Conservation (phyloP, 495 filamentous ascomycete genomes). For the Podospora tetraspora region DNA sequence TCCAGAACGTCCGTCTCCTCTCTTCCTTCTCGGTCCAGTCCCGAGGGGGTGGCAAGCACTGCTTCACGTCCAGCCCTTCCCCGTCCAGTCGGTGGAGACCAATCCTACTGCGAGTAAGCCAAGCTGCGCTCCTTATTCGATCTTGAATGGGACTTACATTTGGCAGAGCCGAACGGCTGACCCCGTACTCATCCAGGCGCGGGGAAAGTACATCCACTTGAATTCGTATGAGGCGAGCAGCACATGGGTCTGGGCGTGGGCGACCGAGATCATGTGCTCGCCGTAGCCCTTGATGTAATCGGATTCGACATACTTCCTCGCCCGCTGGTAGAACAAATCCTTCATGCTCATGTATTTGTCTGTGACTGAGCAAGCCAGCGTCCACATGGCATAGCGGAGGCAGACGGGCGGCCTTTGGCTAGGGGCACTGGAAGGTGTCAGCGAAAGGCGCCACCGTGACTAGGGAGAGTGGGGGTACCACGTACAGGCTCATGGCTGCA, state of each 20-base stretch:
- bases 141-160: constrained; percentile 50
- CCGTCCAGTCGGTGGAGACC: constrained; percentile 88
- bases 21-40: constrained; percentile 96
- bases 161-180: constrained; percentile 68
- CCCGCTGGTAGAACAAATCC: constrained; percentile 78
- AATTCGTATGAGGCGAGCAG: constrained; percentile 84
- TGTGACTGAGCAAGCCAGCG: constrained; percentile 71
- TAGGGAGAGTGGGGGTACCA: neutral
- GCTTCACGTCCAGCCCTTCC: constrained; percentile 82
- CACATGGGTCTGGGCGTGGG: constrained; percentile 75
- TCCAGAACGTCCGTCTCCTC: constrained; percentile 88
- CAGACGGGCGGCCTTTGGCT: constrained; percentile 81
- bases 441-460: neutral
- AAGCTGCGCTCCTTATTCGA: neutral
- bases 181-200: constrained; percentile 91
- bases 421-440: constrained; percentile 51
- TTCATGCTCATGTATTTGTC: constrained; percentile 74
- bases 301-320: constrained; percentile 81
- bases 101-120: constrained; percentile 49
- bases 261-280: constrained; percentile 75
- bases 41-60: constrained; percentile 73
- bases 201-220: constrained; percentile 95
- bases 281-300: constrained; percentile 93
- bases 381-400: constrained; percentile 93
- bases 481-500: constrained; percentile 71